phyloP scores from a whole-genome alignment of 345 rosid species.

The Brassica juncea region DNA sequence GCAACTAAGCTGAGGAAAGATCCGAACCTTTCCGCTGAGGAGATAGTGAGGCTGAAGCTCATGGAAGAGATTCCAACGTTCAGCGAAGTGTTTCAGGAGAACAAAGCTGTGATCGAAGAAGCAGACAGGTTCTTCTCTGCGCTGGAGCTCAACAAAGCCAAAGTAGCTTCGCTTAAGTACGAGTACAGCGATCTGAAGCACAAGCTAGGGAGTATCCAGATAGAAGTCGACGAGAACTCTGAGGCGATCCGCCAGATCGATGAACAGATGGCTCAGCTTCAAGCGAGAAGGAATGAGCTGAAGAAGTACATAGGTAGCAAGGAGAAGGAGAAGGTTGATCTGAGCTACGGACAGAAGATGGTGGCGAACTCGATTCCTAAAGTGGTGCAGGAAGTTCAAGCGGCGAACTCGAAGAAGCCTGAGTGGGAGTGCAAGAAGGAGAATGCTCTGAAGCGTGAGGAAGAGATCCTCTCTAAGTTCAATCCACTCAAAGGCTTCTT shows the following conservation, averaged over 20 bases:
- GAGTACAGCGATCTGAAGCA: conserved; percentile 64
- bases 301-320: conserved; percentile 37
- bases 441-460: neutral
- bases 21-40: neutral
- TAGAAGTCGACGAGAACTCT: conserved; percentile 47
- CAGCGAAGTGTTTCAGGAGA: conserved; percentile 55
- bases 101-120: conserved; percentile 44
- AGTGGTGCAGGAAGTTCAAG: conserved; percentile 30
- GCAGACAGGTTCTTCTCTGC: conserved; percentile 48
- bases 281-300: conserved; percentile 48
- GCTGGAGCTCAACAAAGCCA: conserved; percentile 55
- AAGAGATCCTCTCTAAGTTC: neutral
- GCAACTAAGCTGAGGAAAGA: neutral
- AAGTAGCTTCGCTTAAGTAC: conserved; percentile 52
- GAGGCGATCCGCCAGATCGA: conserved; percentile 53
- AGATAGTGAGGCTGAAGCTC: neutral
- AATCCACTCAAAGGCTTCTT: neutral
- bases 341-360: conserved; percentile 47
- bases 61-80: neutral
- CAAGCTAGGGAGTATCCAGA: conserved; percentile 49
- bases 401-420: neutral
- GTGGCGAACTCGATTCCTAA: conserved; percentile 54
- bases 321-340: conserved; percentile 46
- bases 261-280: conserved; percentile 55
- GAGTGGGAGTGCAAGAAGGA: neutral